These are phyloP conservation scores for Hemerocallis citrina DNA, from an alignment of 106 monocot species.

Conservation along the genomic window DNA sequence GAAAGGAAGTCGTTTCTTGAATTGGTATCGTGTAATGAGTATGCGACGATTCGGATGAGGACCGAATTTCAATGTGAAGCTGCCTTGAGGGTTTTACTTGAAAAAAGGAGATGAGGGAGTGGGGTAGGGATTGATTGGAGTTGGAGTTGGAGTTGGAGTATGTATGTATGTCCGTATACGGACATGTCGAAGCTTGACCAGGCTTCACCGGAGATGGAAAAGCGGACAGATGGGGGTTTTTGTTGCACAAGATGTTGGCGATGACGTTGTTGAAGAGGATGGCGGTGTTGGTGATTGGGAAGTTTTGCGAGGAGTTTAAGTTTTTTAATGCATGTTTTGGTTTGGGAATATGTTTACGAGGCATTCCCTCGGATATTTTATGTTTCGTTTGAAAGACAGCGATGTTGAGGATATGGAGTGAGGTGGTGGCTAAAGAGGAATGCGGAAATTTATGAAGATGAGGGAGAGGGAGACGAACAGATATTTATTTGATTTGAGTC, in stretches of 20 bases:
- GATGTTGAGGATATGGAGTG: slow-evolving; percentile 45
- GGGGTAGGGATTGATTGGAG: slow-evolving; percentile 82
- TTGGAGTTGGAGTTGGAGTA: slow-evolving; percentile 78
- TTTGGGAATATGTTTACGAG: slow-evolving; percentile 61
- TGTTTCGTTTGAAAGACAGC: slow-evolving; percentile 85
- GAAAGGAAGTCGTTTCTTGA: slow-evolving; percentile 30
- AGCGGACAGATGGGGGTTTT: slow-evolving; percentile 59
- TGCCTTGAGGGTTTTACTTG: slow-evolving; percentile 61
- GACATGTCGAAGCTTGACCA: slow-evolving; percentile 43
- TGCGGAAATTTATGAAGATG: slow-evolving; percentile 9
- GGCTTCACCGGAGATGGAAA: slow-evolving; percentile 84
- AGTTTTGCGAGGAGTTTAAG: slow-evolving; percentile 68
- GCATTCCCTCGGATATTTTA: slow-evolving; percentile 86
- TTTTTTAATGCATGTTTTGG: slow-evolving; percentile 77
- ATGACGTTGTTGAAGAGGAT: slow-evolving; percentile 52
- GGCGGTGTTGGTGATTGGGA: slow-evolving; percentile 57
- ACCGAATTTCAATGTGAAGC: slow-evolving; percentile 61
- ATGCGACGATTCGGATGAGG: slow-evolving; percentile 43
- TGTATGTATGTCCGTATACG: slow-evolving; percentile 71
- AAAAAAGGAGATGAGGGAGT: slow-evolving; percentile 86
- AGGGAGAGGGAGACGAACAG: not conserved
- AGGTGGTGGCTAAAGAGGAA: slow-evolving; percentile 23
- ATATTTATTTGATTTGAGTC: too few relatives aligned
- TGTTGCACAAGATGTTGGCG: slow-evolving; percentile 78
- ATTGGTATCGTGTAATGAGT: slow-evolving; percentile 60